Evolutionary conservation across 2,329 filamentous ascomycete species (phyloP), one percentile per base, ranked within the genome.

Genomic region (Karstenula rhodostoma): DNA sequence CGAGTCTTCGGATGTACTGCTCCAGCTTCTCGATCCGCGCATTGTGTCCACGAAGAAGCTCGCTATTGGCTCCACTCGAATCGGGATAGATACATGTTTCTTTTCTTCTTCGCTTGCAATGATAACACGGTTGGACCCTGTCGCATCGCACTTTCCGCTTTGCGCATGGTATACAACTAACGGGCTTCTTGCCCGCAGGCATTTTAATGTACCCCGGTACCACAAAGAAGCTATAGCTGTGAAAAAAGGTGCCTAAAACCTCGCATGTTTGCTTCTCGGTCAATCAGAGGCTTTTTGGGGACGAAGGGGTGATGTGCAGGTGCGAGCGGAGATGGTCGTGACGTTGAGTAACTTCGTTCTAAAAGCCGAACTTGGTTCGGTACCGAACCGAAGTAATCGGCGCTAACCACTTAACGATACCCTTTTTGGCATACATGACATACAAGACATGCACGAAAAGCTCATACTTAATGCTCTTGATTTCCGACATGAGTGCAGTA

Each of bases 1-100:
- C 43, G 22, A 46, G 43, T 8, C 43, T 46, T 46, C 43, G 43
- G 22, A 46, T 46, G 22, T 46, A 46, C 43, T 23, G 43, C 43
- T 46, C 43, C 9, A 46, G 43, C 22, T 27, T 46, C 43, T 15
- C 19, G 19, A 46, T 46, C 13, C 43, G 43, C 23, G 25, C 43
- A 46, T 1, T 46, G 6, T 25, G 19, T 9, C 10, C 43, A 25
- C 19, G 43, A 4, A 23, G 8, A 23, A 23, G 9, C 2, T 46
- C 19, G 25, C 12, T 12, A 25, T 3, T 17, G 43, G 23, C 23
- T 46, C 22, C 43, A 22, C 19, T 46, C 19, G 13, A 10, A 6
- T 46, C 43, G 19, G 43, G 43, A 9, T 25, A 46, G 9, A 46
- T 19, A 13, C 43, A 46, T 25, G 19, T 46, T 19, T 46, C 43